Conservation (phyloP, 176 grass and related monocot species). For the Oryza brachyantha region DNA sequence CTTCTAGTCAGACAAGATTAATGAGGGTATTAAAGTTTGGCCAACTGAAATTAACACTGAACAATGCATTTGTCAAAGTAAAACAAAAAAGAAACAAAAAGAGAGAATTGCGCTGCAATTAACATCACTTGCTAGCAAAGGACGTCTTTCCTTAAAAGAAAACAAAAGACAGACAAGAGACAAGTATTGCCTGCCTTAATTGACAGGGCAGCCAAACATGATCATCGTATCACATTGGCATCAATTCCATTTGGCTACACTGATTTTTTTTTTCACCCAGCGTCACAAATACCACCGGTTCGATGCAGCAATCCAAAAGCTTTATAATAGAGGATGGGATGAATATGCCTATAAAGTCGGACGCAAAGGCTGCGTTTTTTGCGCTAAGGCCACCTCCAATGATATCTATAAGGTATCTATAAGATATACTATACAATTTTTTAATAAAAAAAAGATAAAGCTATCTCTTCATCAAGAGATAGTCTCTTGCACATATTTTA, state of each 20-base stretch:
- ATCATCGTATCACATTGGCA: not conserved
- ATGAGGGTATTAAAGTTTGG: not conserved
- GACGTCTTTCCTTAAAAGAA: not conserved
- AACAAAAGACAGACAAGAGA: not conserved
- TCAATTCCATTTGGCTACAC: not conserved
- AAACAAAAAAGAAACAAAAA: too few species aligned
- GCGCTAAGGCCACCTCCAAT: too few species aligned
- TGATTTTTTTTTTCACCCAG: not conserved
- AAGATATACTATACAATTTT: too few species aligned
- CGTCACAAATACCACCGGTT: not conserved
- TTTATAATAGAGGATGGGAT: too few species aligned
- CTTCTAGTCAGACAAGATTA: not conserved
- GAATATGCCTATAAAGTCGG: too few species aligned
- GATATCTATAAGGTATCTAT: too few species aligned
- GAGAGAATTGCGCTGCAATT: not conserved
- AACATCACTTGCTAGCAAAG: not conserved
- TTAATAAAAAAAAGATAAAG: too few species aligned
- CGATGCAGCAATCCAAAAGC: not conserved
- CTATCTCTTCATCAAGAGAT: too few species aligned
- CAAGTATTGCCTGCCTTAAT: not conserved
- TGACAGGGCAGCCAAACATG: not conserved
- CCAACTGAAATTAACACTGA: not conserved
- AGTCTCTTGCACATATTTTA: too few species aligned
- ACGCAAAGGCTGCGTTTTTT: too few species aligned
- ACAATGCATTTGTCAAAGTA: not conserved